Base-by-base conservation (phyloP, 345 rosid species). In the Aquilaria sinensis region DNA sequence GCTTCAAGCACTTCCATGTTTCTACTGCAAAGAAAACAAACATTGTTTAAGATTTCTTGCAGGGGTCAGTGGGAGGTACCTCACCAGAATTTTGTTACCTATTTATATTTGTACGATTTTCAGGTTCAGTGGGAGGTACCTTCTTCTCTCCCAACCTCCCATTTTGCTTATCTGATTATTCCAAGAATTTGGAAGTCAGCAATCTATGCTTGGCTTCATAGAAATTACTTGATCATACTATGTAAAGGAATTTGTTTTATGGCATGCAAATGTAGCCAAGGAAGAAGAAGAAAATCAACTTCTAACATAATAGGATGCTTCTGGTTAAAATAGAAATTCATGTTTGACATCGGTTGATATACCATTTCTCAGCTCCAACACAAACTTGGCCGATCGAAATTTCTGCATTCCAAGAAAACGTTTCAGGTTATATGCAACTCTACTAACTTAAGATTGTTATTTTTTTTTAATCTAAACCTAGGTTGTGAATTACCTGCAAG, bases 401-500 rank as follows among this genome's bases (percentile, higher is more conserved):
- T 77, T 77, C 75, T 77, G 81, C 68, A 73, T 52, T 23, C 50
- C 32, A n/a, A 47, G 3, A 47, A 3, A 49, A 49, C 52, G 10
- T 49, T 49, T 49, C 16, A 49, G 13, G 8, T 49, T 49, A 10
- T 23, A 23, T 23, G 23, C 52, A 11, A 49, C 52, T 37, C 43
- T 37, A 37, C 43, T 7, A 37, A 37, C 1, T 3, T 3, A 37
- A 37, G 43, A 37, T 37, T 34, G 31, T 1, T 2, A 3, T 51
- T 34, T 48, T 8, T 10, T 23, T 50, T 15, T 12, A 29, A 16
- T 50, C 10, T n/a, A 13, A 61, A 14, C 10, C 30, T 32, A 63
- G n/a, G 9, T 43, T 34, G 32, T 55, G 56, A 59, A 13, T 48
- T 34, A 70, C 81, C 75, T 77, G 77, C 72, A 73, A 77, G 52